Base-by-base conservation (phyloP, 1,139 yeast species). In the Lodderomyces oxycetoniae region DNA sequence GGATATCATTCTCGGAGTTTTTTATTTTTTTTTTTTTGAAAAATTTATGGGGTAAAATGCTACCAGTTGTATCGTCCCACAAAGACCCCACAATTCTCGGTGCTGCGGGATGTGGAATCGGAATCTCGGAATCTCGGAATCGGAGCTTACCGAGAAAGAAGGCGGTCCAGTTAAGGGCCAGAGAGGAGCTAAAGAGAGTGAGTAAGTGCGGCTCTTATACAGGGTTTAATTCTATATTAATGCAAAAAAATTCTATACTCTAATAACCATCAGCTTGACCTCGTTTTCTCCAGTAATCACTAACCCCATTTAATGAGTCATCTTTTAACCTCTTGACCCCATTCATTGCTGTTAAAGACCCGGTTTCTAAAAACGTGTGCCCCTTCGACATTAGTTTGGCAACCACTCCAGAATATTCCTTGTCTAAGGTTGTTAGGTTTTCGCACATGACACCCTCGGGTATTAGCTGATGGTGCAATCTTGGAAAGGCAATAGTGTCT, bases 391-490 rank as follows among this genome's bases (percentile, higher is more conserved):
- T 32, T 43, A 61, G 48, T 17, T 39, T 32, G 0, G 37, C 39
- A 10, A 43, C 16, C 4, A 55, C 38, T 16, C 30, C 30, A 5
- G 19, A 24, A 38, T 49, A 53, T 36, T 61, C 67, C 24, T 53
- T 36, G 26, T 56, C 50, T 26, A 58, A 55, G 19, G 57, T 61
- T 0, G 61, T 50, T 3, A 55, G 31, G 35, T 65, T 61, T 51
- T 91, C 98, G 27, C 82, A 68, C 57, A 66, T 74, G 1, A 78
- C 63, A 4, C 50, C 55, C 44, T 87, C 79, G 0, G 98, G 97
- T 21, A 89, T 57, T 22, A 91, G 69, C 55, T 91, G 98, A 53
- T 91, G 96, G 52, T 91, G 97, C 8, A 86, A 40, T 35, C 98
- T 63, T 1, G 96, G 96, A 48, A 62, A 79, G 1, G 94, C 74